Evolutionary conservation across 2,329 filamentous ascomycete species (phyloP), one percentile per base, ranked within the genome.

Genomic region (Neofusicoccum kwambonambiense): DNA sequence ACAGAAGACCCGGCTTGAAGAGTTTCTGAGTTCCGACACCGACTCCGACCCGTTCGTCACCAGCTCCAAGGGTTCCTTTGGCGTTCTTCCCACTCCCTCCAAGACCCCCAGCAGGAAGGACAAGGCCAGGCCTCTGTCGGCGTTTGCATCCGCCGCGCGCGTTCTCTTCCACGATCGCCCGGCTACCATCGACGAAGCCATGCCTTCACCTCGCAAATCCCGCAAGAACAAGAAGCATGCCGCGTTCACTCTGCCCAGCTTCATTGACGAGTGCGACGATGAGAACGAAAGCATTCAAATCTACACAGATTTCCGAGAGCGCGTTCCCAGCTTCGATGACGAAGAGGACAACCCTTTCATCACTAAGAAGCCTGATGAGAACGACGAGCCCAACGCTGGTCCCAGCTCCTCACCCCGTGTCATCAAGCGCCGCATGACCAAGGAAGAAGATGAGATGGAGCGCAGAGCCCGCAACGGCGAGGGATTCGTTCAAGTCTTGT

Each of bases 251-350:
- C 69, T 79, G 11, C 74, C 76, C 64, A 76, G 75, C 69, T 77
- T 77, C 64, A 72, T 68, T 2, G 73, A 71, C 77, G 84, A 87
- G 58, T 83, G 85, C n/a, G 78, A 82, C 7, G 83, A 86, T 47
- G 80, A 82, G n/a, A 64, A 60, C 41, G 69, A 66, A 27, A 68
- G 67, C 4, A 90, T 93, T 69, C 76, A 85, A 68, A 91, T 94
- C 71, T 94, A 88, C 73, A 93, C 89, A 45, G 91, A 95, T 75
- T 87, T 90, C 0, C 89, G 92, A 68, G 93, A 96, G 69, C 83
- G 85, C 51, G 77, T 93, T 47, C 91, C 91, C 19, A 84, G 87
- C 68, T 79, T 86, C 47, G 90, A 92, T 70, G 74, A 78, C n/a
- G 87, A 83, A 69, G 78, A 81, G 6, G 87, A 89, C 31, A 95